Percentiles rank a stretch among this genome's conserved stretches.
These are phyloP conservation scores for Boletus sp. DNA, from an alignment of 768 basidiomycete species.

Conservation along the genomic window DNA sequence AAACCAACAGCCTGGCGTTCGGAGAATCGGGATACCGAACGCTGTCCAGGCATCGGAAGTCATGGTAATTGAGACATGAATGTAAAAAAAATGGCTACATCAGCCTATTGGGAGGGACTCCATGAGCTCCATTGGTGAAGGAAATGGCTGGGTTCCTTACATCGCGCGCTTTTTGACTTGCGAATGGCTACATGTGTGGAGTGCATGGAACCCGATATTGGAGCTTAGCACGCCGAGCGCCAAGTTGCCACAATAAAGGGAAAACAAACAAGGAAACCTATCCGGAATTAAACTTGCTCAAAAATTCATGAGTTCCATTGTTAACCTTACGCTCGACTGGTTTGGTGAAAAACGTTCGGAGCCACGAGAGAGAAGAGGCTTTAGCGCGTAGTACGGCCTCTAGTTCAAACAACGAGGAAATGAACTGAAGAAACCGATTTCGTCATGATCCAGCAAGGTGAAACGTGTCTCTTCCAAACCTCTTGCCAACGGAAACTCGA, in stretches of 20 bases:
- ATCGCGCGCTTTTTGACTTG: neutral
- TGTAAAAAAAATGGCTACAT: neutral
- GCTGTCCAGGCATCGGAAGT: conserved; percentile 1
- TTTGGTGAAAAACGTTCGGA: neutral
- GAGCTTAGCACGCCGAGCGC: neutral
- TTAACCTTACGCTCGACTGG: neutral
- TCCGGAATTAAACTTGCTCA: neutral
- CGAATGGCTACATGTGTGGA: neutral
- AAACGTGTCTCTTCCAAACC: neutral
- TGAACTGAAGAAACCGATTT: neutral
- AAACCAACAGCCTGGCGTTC: conserved; percentile 14
- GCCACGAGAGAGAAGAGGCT: neutral
- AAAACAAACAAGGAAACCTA: neutral
- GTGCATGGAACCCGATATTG: neutral
- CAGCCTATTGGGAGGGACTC: neutral
- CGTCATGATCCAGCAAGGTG: neutral
- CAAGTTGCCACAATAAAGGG: conserved; percentile 6
- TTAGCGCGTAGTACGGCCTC: neutral
- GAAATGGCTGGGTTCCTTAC: neutral
- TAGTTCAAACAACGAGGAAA: neutral
- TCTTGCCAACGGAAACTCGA: neutral
- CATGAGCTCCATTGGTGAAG: conserved; percentile 3
- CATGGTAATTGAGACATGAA: neutral
- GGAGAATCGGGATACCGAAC: neutral
- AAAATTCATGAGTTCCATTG: neutral